A percentile compares a stretch with the other conserved stretches of the same genome.
Conservation (phyloP, 176 grass and related monocot genomes). For the Oryza glaberrima region DNA sequence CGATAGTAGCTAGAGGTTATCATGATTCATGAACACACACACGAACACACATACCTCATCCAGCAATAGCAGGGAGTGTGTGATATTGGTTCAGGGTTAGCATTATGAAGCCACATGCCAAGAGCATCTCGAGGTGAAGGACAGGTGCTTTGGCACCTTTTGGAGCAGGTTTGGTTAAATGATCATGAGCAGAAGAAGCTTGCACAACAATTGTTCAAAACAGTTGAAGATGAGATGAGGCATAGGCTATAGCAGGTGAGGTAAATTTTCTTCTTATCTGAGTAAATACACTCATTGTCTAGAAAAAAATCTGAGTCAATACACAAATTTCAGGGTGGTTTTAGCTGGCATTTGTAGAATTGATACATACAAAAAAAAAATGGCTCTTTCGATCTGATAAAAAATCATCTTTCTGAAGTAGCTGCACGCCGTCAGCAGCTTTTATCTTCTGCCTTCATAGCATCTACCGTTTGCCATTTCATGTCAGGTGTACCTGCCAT, state of each 20-base stretch:
- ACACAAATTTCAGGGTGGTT: not conserved
- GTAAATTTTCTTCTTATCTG: not conserved
- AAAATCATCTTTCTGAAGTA: conserved; percentile 14
- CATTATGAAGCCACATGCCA: conserved; percentile 35
- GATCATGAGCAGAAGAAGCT: conserved; percentile 28
- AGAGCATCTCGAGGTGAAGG: conserved; percentile 26
- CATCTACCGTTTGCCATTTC: not conserved
- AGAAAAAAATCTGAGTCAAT: not conserved
- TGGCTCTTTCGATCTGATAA: not conserved
- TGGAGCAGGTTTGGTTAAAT: conserved; percentile 15
- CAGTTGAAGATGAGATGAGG: not conserved
- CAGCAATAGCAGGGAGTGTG: not conserved
- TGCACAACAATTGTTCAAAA: conserved; percentile 30
- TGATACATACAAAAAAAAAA: not conserved
- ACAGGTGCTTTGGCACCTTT: conserved; percentile 27
- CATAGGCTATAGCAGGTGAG: not conserved
- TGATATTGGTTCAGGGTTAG: conserved; percentile 9
- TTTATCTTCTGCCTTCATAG: not conserved
- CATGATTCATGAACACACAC: conserved; percentile 26
- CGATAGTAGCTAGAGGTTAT: not conserved
- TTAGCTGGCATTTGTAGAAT: conserved; percentile 1
- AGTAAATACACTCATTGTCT: not conserved
- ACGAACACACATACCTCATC: conserved; percentile 29
- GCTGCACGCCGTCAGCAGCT: not conserved
- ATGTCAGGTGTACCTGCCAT: not conserved